Evolutionary conservation across 352 stramenopile genomes (phyloP), one percentile per base, ranked within the genome.

Genomic region (Phytophthora megakarya): DNA sequence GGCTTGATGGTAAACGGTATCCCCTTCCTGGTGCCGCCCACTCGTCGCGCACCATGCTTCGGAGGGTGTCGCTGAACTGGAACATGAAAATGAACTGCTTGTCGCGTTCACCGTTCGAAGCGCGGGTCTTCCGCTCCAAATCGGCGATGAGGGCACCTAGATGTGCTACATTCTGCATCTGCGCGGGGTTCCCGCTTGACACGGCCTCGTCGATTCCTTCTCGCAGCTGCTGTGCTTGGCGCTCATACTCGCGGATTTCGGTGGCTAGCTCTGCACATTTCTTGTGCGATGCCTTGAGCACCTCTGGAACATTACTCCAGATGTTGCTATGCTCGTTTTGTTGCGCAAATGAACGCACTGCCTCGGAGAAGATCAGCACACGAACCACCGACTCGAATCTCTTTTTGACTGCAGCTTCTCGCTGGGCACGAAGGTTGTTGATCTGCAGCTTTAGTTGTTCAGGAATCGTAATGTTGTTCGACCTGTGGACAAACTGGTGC

Each of bases 71-170:
- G 59, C 74, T 86, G 67, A 81, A 90, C 70, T 86, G 77, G 52
- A 85, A 80, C 78, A 90, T 88, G 64, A 85, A 75, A 25, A 75
- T 70, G 40, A 90, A 86, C 65, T 90, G 76, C 45, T 66, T 73
- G 63, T 85, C 75, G 10, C 81, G 76, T 28, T 88, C 74, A 3
- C 44, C 44, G 23, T 72, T 77, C 15, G 56, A 57, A 15, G 43
- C 19, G n/a, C 38, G 44, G 33, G 83, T 72, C 40, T 77, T 66
- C 38, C 49, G 50, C 56, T 89, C 69, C 19, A 72, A 39, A 5
- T 70, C 53, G 8, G 71, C 52, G 35, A 86, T 81, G 23, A 72
- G 47, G 26, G 70, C 61, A 19, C 77, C 72, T 22, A 85, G 47
- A 32, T 65, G 49, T 57, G 65, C 66, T 48, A 86, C 67, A 28